These are phyloP conservation scores for Ilyonectria robusta DNA, from an alignment of 2,329 filamentous ascomycete species.

Conservation along the genomic window DNA sequence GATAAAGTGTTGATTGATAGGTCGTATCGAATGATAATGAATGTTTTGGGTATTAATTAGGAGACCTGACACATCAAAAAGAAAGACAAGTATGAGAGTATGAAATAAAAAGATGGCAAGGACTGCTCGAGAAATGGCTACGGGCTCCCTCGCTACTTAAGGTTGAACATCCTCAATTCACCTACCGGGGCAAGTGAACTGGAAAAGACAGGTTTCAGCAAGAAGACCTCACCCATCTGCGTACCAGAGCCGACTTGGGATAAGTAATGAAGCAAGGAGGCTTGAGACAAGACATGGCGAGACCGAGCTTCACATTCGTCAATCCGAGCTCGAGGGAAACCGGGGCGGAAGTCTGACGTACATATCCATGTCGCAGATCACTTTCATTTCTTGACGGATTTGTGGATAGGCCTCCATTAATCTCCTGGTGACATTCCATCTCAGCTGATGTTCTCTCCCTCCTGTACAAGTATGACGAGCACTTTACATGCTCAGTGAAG, in stretches of 20 bases:
- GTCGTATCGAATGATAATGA: not conserved
- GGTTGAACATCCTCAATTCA: not conserved
- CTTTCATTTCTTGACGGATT: not conserved
- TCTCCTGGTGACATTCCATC: slow-evolving; percentile 5
- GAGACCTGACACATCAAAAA: not conserved
- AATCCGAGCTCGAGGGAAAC: not conserved
- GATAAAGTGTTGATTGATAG: not conserved
- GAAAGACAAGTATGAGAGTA: slow-evolving; percentile 7
- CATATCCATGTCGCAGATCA: slow-evolving; percentile 13
- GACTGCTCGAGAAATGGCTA: not conserved
- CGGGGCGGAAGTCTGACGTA: not conserved
- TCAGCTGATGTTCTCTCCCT: not conserved
- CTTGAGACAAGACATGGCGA: slow-evolving; percentile 39
- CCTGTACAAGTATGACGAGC: not conserved
- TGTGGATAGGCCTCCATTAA: not conserved
- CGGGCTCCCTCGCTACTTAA: slow-evolving; percentile 13
- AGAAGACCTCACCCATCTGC: slow-evolving; percentile 34
- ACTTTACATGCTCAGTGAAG: not conserved
- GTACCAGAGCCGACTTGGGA: slow-evolving; percentile 41
- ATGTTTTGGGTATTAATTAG: not conserved
- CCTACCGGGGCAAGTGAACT: not conserved
- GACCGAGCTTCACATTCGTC: slow-evolving; percentile 4
- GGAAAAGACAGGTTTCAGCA: slow-evolving; percentile 5
- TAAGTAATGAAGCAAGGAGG: slow-evolving; percentile 47
- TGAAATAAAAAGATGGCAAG: not conserved